Percentiles rank a stretch among this genome's conserved stretches.
Evolutionary conservation across 202 grass and related monocot species (phyloP).

Genomic region (Zizania palustris): DNA sequence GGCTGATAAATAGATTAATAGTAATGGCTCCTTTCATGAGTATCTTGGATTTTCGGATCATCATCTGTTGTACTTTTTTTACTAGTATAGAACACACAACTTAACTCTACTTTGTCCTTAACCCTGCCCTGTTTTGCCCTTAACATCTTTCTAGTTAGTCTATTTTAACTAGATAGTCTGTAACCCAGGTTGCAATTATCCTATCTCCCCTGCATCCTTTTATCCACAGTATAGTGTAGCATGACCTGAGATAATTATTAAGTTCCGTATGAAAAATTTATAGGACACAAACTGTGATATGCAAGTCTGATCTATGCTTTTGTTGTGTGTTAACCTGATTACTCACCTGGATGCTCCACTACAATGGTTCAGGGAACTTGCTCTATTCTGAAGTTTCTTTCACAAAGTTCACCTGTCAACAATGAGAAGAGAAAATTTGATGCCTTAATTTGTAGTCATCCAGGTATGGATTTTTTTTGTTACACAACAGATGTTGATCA

Average conservation of each 20-base stretch:
- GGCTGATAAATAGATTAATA: too few species aligned
- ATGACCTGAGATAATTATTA: neutral
- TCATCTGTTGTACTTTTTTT: constrained; percentile 1
- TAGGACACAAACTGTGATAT: neutral
- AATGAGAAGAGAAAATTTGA: constrained; percentile 43
- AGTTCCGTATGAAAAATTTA: neutral
- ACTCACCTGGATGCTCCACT: constrained; percentile 29
- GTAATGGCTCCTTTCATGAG: too few species aligned
- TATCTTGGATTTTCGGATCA: neutral
- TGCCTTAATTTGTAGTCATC: constrained; percentile 33
- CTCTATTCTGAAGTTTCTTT: constrained; percentile 81
- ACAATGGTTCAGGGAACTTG: constrained; percentile 50
- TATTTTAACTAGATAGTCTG: constrained; percentile 16
- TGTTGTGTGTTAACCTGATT: neutral
- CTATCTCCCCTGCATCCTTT: neutral
- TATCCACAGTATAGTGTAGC: neutral
- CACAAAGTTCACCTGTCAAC: constrained; percentile 43
- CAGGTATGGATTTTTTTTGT: constrained; percentile 43
- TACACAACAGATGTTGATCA: neutral
- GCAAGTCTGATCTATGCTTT: too few species aligned
- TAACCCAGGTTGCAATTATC: neutral
- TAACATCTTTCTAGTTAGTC: neutral
- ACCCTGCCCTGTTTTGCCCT: neutral
- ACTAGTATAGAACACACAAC: neutral
- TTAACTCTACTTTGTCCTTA: neutral